A percentile compares a stretch with the other conserved stretches of the same genome.
phyloP scores from a whole-genome alignment of 768 basidiomycete genomes.

The Russula sp. region DNA sequence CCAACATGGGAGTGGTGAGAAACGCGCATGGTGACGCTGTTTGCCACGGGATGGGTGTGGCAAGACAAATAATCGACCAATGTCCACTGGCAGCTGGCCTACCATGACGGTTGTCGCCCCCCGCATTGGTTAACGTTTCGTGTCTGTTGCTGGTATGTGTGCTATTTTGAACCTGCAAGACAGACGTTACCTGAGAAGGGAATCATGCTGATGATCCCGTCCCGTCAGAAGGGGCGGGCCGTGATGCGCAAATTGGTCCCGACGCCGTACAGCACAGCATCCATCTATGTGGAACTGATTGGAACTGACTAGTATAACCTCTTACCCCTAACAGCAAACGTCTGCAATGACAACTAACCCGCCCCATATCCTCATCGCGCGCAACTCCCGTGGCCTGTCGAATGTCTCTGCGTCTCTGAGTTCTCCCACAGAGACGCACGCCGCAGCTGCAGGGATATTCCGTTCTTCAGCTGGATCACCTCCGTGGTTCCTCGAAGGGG shows the following conservation, averaged over 20 bases:
- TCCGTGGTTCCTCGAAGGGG: constrained; percentile 73
- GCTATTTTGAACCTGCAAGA: no score
- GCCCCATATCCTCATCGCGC: constrained; percentile 83
- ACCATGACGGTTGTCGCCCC: no score
- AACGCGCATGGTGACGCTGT: not conserved
- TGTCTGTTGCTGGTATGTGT: no score
- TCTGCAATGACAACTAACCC: constrained; percentile 61
- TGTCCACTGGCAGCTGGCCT: no score
- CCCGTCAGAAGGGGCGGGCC: not conserved
- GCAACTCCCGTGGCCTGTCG: constrained; percentile 70
- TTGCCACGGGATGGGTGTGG: no score
- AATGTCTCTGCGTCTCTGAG: constrained; percentile 77
- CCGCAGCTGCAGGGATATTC: constrained; percentile 80
- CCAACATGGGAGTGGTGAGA: constrained; percentile 6
- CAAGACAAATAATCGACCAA: no score
- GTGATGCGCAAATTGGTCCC: not conserved
- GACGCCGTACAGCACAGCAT: not conserved
- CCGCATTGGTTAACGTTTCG: no score
- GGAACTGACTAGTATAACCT: not conserved
- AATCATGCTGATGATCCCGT: not conserved
- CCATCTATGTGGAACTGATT: not conserved
- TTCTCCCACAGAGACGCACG: constrained; percentile 83
- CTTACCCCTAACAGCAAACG: not conserved
- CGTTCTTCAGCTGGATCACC: constrained; percentile 67
- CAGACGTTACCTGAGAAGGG: no score